Percentiles rank a stretch among this genome's conserved stretches.
Conservation (phyloP, 768 basidiomycete species). For the Gloeopeniophorella convolvens region DNA sequence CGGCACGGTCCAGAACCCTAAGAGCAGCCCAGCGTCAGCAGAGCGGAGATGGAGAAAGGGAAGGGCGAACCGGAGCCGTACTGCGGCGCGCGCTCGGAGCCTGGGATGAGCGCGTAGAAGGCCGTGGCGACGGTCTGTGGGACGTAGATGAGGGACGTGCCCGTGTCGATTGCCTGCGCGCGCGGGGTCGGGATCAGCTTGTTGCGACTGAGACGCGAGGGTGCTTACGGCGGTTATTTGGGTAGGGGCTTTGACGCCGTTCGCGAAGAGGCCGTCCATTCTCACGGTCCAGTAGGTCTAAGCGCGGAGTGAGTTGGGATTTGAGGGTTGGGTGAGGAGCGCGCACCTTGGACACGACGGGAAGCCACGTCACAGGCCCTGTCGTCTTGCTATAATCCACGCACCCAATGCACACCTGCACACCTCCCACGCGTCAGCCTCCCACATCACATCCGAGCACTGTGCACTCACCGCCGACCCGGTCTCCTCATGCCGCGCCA, state of each 20-base stretch:
- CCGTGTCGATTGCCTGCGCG: constrained; percentile 57
- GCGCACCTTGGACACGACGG: constrained; percentile 31
- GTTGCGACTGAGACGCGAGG: no score
- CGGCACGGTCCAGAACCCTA: constrained; percentile 52
- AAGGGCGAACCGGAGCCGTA: constrained; percentile 36
- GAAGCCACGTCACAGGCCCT: constrained; percentile 33
- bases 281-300: constrained; percentile 58
- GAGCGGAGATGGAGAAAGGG: not conserved
- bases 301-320: not conserved
- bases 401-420: constrained; percentile 39
- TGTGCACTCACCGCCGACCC: constrained; percentile 44
- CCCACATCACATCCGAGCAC: not conserved
- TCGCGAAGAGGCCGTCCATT: constrained; percentile 41
- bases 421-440: not conserved
- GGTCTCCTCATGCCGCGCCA: constrained; percentile 34
- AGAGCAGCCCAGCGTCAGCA: no score
- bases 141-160: constrained; percentile 59
- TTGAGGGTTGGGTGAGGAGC: not conserved
- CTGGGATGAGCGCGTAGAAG: constrained; percentile 51
- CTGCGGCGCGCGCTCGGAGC: constrained; percentile 34
- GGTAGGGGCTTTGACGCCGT: constrained; percentile 18
- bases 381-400: constrained; percentile 33
- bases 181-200: not conserved
- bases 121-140: constrained; percentile 36
- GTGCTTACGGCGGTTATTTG: constrained; percentile 37